phyloP scores from a whole-genome alignment of 805 yeast genomes.

The Saccharomyces eubayanus region DNA sequence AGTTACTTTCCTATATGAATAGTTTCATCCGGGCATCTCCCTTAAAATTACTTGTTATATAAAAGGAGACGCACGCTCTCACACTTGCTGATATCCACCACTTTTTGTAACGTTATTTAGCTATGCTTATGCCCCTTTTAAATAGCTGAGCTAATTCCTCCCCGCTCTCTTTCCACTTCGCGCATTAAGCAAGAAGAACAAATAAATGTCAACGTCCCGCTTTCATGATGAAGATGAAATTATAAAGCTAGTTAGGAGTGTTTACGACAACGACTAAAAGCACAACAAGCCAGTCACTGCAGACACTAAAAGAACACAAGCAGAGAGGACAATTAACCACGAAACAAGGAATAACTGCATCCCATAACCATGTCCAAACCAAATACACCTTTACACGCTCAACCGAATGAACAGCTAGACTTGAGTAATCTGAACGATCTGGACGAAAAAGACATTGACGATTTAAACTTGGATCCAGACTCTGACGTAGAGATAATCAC shows the following conservation, averaged over 20 bases:
- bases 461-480: conserved; percentile 21
- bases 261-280: not conserved
- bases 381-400: conserved; percentile 25
- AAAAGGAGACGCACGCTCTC: not conserved
- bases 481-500: conserved; percentile 6
- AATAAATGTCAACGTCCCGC: not conserved
- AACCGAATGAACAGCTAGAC: conserved; percentile 21
- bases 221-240: not conserved
- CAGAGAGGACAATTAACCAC: not conserved
- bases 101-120: not conserved
- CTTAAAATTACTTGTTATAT: not conserved
- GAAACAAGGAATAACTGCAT: not conserved
- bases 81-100: not conserved
- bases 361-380: conserved; percentile 19
- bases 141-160: not conserved
- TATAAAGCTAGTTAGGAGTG: no score
- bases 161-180: not conserved
- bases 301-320: not conserved
- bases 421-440: conserved; percentile 19
- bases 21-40: no score
- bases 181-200: not conserved
- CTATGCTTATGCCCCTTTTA: not conserved
- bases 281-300: not conserved
- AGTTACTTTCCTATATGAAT: no score
- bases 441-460: conserved; percentile 23